Percentiles rank a stretch among this genome's conserved stretches.
phyloP scores from a whole-genome alignment of 2,329 filamentous ascomycete genomes.

The Didymellaceae sp. region DNA sequence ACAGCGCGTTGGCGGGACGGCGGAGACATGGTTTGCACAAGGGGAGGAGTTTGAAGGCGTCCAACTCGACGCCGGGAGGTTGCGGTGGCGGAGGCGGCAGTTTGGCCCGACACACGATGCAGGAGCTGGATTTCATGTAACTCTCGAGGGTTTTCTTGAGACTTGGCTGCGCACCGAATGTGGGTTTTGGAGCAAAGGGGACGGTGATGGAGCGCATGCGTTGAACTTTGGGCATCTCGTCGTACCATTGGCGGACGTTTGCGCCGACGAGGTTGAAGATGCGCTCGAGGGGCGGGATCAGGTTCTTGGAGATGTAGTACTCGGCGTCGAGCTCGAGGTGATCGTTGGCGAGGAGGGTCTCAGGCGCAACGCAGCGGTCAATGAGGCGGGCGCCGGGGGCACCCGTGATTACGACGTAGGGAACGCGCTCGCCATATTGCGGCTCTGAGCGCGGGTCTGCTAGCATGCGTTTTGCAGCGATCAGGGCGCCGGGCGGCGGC shows the following conservation, averaged over 20 bases:
- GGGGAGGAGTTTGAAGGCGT: constrained; percentile 42
- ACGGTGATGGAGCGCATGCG: constrained; percentile 69
- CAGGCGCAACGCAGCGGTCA: constrained; percentile 88
- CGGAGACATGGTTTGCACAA: constrained; percentile 66
- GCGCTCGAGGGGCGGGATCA: constrained; percentile 92
- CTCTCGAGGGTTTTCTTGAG: constrained; percentile 82
- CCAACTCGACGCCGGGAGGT: constrained; percentile 23
- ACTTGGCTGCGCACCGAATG: constrained; percentile 33
- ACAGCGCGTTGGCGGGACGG: constrained; percentile 65
- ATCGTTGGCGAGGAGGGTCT: constrained; percentile 77
- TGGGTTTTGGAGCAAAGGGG: constrained; percentile 24
- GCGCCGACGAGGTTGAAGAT: constrained; percentile 97
- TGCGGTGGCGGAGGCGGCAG: constrained; percentile 49
- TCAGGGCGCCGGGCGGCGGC: constrained; percentile 84
- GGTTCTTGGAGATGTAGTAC: constrained; percentile 95
- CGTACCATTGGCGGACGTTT: constrained; percentile 89
- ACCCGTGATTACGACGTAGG: constrained; percentile 91
- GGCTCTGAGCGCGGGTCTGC: constrained; percentile 86
- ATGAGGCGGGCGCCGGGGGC: constrained; percentile 84
- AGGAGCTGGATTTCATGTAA: constrained; percentile 85
- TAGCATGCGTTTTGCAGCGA: constrained; percentile 85
- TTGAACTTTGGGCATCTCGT: constrained; percentile 93
- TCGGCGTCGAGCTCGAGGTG: constrained; percentile 86
- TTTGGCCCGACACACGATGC: constrained; percentile 74
- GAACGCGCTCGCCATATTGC: constrained; percentile 92